Evolutionary conservation across 768 basidiomycete genomes (phyloP).

Genomic region (Kwoniella bestiolae): DNA sequence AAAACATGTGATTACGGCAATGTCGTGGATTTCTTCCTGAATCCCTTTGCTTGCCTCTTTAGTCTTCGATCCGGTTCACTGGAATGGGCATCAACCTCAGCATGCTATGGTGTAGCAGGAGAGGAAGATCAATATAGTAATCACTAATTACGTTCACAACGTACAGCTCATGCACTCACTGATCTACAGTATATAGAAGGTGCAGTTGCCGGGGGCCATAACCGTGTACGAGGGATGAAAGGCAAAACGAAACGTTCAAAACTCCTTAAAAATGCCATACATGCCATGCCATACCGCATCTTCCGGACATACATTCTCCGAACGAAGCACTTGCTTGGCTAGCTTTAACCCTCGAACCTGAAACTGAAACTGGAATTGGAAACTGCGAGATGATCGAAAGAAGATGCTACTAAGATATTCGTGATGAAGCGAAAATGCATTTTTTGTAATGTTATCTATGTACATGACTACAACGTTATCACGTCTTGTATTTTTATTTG

Average conservation of each 20-base stretch:
- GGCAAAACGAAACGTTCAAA: no score
- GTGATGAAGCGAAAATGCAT: not conserved
- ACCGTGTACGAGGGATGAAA: no score
- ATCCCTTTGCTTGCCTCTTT: not conserved
- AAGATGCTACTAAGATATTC: not conserved
- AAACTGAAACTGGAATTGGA: not conserved
- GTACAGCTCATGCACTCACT: no score
- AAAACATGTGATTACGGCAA: constrained; percentile 4
- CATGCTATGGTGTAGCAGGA: not conserved
- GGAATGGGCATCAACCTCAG: not conserved
- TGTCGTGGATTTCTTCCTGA: not conserved
- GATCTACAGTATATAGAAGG: no score
- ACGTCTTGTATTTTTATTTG: not conserved
- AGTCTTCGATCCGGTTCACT: not conserved
- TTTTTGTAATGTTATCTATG: not conserved
- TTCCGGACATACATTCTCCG: not conserved
- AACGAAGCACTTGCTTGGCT: no score
- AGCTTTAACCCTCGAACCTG: not conserved
- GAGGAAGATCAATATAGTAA: not conserved
- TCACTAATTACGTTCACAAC: no score
- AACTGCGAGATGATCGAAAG: not conserved
- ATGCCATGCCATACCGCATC: not conserved
- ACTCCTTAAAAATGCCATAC: not conserved
- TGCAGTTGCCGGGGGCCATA: no score
- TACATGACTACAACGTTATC: not conserved